Evolutionary conservation across 805 yeast species (phyloP).

Genomic region (Brettanomyces custersianus): DNA sequence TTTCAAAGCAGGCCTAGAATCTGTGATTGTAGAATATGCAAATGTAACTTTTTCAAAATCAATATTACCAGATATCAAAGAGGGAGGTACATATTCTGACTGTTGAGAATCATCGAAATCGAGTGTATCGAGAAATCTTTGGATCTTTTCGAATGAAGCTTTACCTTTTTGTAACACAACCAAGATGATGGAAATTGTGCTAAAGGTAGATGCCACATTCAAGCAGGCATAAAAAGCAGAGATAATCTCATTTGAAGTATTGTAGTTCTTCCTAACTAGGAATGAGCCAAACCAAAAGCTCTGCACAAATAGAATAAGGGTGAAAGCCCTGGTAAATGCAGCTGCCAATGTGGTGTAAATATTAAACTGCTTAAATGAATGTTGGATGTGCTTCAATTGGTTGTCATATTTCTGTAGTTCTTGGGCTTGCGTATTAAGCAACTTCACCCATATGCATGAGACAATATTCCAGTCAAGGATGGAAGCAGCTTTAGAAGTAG

Average conservation of each 20-base stretch:
- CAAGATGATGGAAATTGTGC: slow-evolving; percentile 46
- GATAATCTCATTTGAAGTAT: slow-evolving; percentile 55
- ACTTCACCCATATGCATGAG: slow-evolving; percentile 51
- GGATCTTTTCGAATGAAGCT: slow-evolving; percentile 52
- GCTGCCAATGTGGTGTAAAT: slow-evolving; percentile 45
- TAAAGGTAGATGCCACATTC: slow-evolving; percentile 54
- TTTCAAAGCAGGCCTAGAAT: slow-evolving; percentile 35
- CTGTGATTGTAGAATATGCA: slow-evolving; percentile 49
- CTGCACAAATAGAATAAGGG: slow-evolving; percentile 74
- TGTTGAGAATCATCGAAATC: neutral
- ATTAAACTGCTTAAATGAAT: slow-evolving; percentile 34
- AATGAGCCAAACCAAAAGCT: slow-evolving; percentile 87
- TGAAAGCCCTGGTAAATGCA: slow-evolving; percentile 46
- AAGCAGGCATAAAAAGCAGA: slow-evolving; percentile 81
- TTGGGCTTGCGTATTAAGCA: slow-evolving; percentile 43
- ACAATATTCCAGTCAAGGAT: slow-evolving; percentile 62
- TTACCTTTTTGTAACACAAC: slow-evolving; percentile 61
- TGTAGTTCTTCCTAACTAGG: slow-evolving; percentile 43
- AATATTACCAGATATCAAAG: slow-evolving; percentile 36
- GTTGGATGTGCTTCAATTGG: slow-evolving; percentile 23
- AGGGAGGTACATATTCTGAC: no score
- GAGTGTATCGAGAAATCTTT: slow-evolving; percentile 23
- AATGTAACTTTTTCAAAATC: slow-evolving; percentile 50
- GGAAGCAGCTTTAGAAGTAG: slow-evolving; percentile 48
- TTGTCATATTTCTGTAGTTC: slow-evolving; percentile 41